These are phyloP conservation scores for Ceratobasidium sp. DNA, from an alignment of 1,284 basidiomycete species.

Conservation along the genomic window DNA sequence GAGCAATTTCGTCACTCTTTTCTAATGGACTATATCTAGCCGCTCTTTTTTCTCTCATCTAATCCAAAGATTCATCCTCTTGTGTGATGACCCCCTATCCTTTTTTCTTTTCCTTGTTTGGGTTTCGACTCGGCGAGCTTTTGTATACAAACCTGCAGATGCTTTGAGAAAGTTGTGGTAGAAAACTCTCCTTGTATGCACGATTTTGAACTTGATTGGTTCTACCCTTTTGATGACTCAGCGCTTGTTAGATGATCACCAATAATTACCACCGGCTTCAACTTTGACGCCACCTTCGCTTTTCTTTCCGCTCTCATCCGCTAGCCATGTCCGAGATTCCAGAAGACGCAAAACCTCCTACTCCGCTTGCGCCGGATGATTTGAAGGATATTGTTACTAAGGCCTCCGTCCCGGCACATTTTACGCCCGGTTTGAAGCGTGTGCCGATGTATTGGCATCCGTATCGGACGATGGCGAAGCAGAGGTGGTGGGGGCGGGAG, in stretches of 20 bases:
- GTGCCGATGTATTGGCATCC: conserved; percentile 50
- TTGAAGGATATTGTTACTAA: conserved; percentile 26
- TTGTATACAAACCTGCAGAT: conserved; percentile 23
- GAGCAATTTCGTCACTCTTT: conserved; percentile 88
- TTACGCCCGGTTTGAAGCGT: conserved; percentile 45
- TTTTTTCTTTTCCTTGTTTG: conserved; percentile 16
- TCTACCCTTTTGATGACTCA: conserved; percentile 6
- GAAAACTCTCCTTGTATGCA: conserved; percentile 8
- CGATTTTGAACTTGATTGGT: conserved; percentile 5
- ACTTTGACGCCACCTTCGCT: background rate
- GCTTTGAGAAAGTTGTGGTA: conserved; percentile 37
- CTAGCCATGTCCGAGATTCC: conserved; percentile 18
- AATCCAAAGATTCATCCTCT: background rate
- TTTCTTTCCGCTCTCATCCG: conserved; percentile 24
- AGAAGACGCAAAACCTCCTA: conserved; percentile 29
- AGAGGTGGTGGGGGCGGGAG: conserved; percentile 87
- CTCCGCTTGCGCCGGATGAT: conserved; percentile 31
- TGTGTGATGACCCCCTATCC: background rate
- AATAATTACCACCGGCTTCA: conserved; percentile 9
- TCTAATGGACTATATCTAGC: conserved; percentile 58
- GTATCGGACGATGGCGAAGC: conserved; percentile 90
- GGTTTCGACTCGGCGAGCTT: conserved; percentile 18
- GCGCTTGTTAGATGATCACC: background rate
- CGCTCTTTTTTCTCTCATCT: conserved; percentile 2
- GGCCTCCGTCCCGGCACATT: conserved; percentile 21